phyloP scores from a whole-genome alignment of 805 yeast genomes.

The Nakazawaea anatomiae region DNA sequence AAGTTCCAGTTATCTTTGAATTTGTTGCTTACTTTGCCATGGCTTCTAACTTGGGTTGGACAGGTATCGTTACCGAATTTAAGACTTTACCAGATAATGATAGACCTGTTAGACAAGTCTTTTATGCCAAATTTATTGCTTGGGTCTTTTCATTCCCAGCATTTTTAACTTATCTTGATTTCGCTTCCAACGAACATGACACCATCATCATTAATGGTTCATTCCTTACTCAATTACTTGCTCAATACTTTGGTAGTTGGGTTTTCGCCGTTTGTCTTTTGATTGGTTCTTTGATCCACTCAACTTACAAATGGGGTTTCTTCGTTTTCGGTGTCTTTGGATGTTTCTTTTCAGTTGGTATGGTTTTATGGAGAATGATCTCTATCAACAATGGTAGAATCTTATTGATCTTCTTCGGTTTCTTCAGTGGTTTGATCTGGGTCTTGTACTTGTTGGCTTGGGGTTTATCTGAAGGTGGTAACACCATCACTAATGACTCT shows the following conservation, averaged over 20 bases:
- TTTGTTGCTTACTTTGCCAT: slow-evolving; percentile 35
- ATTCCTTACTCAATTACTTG: background rate
- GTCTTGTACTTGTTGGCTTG: slow-evolving; percentile 41
- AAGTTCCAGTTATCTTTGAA: slow-evolving; percentile 22
- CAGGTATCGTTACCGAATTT: slow-evolving; percentile 33
- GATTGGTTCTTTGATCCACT: slow-evolving; percentile 28
- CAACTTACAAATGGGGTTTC: slow-evolving; percentile 36
- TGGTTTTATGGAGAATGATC: background rate
- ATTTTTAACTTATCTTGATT: slow-evolving; percentile 24
- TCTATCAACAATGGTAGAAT: slow-evolving; percentile 2
- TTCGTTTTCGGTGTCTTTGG: slow-evolving; percentile 28
- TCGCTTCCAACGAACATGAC: slow-evolving; percentile 12
- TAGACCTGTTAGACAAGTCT: slow-evolving; percentile 33
- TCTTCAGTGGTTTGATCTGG: slow-evolving; percentile 29
- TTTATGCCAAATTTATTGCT: slow-evolving; percentile 37
- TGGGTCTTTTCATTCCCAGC: slow-evolving; percentile 43
- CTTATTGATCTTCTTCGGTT: slow-evolving; percentile 13
- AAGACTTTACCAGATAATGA: slow-evolving; percentile 19
- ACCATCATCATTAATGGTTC: background rate
- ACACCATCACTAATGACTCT: slow-evolving; percentile 45
- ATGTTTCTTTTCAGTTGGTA: slow-evolving; percentile 11
- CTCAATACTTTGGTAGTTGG: slow-evolving; percentile 22
- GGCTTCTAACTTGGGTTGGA: slow-evolving; percentile 41
- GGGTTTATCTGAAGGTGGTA: slow-evolving; percentile 54
- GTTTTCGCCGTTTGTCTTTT: slow-evolving; percentile 31